Evolutionary conservation across 2,329 filamentous ascomycete species (phyloP).

Genomic region (Leptographium radiaticola): DNA sequence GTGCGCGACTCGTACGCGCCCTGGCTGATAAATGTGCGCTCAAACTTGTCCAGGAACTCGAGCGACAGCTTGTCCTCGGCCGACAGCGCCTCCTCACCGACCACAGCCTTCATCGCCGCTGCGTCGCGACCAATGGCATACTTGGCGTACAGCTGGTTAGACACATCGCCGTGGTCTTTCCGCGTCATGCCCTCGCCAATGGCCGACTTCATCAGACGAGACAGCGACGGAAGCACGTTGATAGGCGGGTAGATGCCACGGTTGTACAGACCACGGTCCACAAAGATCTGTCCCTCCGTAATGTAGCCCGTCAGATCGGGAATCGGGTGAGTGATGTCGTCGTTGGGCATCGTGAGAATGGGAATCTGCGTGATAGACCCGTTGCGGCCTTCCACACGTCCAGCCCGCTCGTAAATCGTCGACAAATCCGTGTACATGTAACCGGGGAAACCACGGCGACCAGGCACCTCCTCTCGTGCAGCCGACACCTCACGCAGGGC

Average conservation of each 20-base stretch:
- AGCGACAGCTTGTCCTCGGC: slow-evolving; percentile 96
- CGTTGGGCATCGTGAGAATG: slow-evolving; percentile 98
- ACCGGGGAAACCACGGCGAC: slow-evolving; percentile 98
- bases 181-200: slow-evolving; percentile 96
- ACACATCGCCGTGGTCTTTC: slow-evolving; percentile 94
- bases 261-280: slow-evolving; percentile 88
- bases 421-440: slow-evolving; percentile 99
- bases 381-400: slow-evolving; percentile 91
- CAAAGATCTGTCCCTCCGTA: slow-evolving; percentile 96
- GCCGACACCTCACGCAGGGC: slow-evolving; percentile 97
- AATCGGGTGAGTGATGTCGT: slow-evolving; percentile 98
- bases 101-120: slow-evolving; percentile 97
- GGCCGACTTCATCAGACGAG: slow-evolving; percentile 99
- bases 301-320: slow-evolving; percentile 98
- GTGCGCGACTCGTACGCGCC: slow-evolving; percentile 82
- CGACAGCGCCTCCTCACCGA: slow-evolving; percentile 92
- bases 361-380: slow-evolving; percentile 99
- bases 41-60: slow-evolving; percentile 97
- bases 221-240: slow-evolving; percentile 94
- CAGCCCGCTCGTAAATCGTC: slow-evolving; percentile 97
- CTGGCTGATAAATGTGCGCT: slow-evolving; percentile 87
- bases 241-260: slow-evolving; percentile 97
- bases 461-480: slow-evolving; percentile 94
- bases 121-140: slow-evolving; percentile 98
- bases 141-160: slow-evolving; percentile 98